These are phyloP conservation scores for Balansia obtecta DNA, from an alignment of 2,329 filamentous ascomycete species.

Conservation along the genomic window DNA sequence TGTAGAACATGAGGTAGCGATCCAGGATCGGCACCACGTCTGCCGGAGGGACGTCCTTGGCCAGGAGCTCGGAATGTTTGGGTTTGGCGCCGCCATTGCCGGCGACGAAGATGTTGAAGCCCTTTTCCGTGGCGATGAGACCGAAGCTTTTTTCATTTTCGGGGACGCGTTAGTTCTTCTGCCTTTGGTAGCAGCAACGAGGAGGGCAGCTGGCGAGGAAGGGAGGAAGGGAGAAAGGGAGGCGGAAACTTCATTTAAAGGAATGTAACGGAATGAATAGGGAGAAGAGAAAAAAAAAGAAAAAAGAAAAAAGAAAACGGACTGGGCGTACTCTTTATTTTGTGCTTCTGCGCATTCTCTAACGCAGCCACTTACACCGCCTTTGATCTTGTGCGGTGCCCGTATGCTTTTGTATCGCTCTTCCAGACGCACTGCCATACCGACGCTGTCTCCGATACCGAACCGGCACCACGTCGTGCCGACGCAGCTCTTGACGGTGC, in stretches of 20 bases:
- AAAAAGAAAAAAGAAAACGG: neutral
- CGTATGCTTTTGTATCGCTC: slow-evolving; percentile 87
- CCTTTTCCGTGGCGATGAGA: slow-evolving; percentile 82
- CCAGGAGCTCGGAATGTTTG: slow-evolving; percentile 67
- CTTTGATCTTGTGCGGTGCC: slow-evolving; percentile 84
- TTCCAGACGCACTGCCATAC: slow-evolving; percentile 77
- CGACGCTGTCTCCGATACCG: slow-evolving; percentile 80
- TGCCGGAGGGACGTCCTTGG: slow-evolving; percentile 72
- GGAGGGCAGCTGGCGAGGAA: neutral
- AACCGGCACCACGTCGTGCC: slow-evolving; percentile 86
- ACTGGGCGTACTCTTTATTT: slow-evolving; percentile 61
- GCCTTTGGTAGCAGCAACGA: neutral
- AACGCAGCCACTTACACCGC: slow-evolving; percentile 82
- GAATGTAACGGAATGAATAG: neutral
- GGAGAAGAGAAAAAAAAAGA: neutral
- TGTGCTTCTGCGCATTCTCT: slow-evolving; percentile 86
- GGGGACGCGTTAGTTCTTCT: neutral
- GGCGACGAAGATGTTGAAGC: slow-evolving; percentile 84
- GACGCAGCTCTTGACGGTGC: slow-evolving; percentile 86
- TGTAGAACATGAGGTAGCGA: slow-evolving; percentile 86
- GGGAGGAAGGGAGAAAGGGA: neutral
- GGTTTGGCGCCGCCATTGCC: slow-evolving; percentile 85
- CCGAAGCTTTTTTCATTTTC: slow-evolving; percentile 58
- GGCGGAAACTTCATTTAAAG: neutral
- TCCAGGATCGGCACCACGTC: slow-evolving; percentile 77